Percentiles rank a stretch among this genome's conserved stretches.
phyloP scores from a whole-genome alignment of 2,329 filamentous ascomycete genomes.

The Neofusicoccum cordaticola region DNA sequence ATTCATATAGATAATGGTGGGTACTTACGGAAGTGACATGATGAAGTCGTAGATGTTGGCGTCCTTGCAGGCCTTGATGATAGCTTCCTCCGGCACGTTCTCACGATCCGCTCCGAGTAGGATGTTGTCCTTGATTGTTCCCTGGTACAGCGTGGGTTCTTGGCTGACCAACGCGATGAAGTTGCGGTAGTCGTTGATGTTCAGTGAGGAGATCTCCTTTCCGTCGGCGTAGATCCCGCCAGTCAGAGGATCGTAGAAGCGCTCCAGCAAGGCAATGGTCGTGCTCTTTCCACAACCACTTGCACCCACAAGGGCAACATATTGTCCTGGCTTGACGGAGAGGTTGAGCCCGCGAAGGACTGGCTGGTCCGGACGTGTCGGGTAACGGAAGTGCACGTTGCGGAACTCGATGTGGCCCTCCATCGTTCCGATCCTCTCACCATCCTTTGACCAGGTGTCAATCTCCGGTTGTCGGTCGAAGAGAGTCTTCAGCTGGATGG shows the following conservation, averaged over 20 bases:
- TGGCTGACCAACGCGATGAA: conserved; percentile 87
- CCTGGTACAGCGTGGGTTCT: conserved; percentile 92
- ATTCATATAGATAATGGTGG: not conserved
- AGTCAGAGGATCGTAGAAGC: conserved; percentile 82
- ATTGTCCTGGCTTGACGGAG: conserved; percentile 70
- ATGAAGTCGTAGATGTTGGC: conserved; percentile 43
- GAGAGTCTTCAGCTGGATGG: conserved; percentile 70
- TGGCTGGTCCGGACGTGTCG: conserved; percentile 83
- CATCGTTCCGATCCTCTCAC: conserved; percentile 58
- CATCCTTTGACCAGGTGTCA: conserved; percentile 74
- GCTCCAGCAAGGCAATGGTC: conserved; percentile 80
- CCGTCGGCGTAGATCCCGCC: conserved; percentile 79
- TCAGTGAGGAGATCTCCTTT: conserved; percentile 69
- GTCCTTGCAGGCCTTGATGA: conserved; percentile 75
- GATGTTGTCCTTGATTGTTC: conserved; percentile 87
- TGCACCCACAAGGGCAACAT: conserved; percentile 82
- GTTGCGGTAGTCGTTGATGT: conserved; percentile 71
- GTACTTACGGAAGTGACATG: conserved; percentile 24
- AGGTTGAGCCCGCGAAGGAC: conserved; percentile 81
- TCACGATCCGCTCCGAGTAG: conserved; percentile 60
- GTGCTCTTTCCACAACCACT: conserved; percentile 91
- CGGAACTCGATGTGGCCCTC: conserved; percentile 82
- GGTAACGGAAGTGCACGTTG: conserved; percentile 91
- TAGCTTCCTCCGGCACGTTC: conserved; percentile 64
- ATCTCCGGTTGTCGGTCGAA: conserved; percentile 78